Conservation (phyloP, 1,284 basidiomycete genomes). For the Phellopilus nigrolimitatus region DNA sequence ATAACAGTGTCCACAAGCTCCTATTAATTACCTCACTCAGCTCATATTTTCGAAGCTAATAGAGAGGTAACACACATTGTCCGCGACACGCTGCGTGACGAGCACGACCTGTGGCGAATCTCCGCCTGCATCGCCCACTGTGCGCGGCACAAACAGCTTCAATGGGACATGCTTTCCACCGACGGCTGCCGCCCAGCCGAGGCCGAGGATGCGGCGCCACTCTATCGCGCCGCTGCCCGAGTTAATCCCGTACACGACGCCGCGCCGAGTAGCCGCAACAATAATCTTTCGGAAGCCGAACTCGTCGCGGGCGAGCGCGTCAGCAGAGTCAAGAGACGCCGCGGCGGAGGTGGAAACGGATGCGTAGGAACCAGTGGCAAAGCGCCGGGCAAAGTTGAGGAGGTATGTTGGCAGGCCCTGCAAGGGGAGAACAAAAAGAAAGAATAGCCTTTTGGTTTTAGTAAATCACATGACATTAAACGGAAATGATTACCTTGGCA, state of each 20-base stretch:
- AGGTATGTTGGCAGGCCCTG: slow-evolving; percentile 74
- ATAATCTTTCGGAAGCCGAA: slow-evolving; percentile 90
- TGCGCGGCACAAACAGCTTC: slow-evolving; percentile 52
- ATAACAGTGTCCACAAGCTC: slow-evolving; percentile 61
- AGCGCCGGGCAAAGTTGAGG: slow-evolving; percentile 63
- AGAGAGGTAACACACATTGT: slow-evolving; percentile 45
- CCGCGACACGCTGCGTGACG: slow-evolving; percentile 53
- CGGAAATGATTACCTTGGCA: slow-evolving; percentile 47
- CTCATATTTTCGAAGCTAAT: slow-evolving; percentile 9
- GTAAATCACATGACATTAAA: neutral
- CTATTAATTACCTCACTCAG: slow-evolving; percentile 32
- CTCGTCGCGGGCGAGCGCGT: slow-evolving; percentile 57
- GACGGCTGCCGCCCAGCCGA: slow-evolving; percentile 56
- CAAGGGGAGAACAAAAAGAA: slow-evolving; percentile 1
- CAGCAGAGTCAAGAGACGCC: slow-evolving; percentile 29
- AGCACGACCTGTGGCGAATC: slow-evolving; percentile 53
- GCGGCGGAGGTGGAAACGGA: slow-evolving; percentile 38
- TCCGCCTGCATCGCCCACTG: slow-evolving; percentile 46
- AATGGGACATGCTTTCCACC: slow-evolving; percentile 51
- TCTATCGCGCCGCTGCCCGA: slow-evolving; percentile 70
- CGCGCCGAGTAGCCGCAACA: slow-evolving; percentile 64
- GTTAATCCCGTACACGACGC: slow-evolving; percentile 83
- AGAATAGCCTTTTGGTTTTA: too few species aligned
- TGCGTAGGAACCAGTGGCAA: slow-evolving; percentile 67
- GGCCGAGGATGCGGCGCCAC: slow-evolving; percentile 69